Evolutionary conservation across 2,329 filamentous ascomycete genomes (phyloP).

Genomic region (Scytalidium sp.): DNA sequence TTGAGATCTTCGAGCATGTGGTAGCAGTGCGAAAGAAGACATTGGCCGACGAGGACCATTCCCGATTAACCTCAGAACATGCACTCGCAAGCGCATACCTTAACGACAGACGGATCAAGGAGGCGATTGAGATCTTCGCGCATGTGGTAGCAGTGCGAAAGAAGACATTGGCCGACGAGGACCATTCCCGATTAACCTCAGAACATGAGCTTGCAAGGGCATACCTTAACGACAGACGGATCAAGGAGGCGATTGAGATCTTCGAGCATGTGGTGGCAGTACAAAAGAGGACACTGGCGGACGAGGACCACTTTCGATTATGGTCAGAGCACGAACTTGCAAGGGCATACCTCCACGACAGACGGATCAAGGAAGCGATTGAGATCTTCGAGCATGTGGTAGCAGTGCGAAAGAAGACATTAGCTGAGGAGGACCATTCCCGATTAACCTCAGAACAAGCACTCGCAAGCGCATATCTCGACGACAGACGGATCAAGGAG

Average conservation of each 20-base stretch:
- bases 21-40: slow-evolving; percentile 7
- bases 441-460: slow-evolving; percentile 10
- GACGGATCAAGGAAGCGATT: slow-evolving; percentile 18
- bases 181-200: slow-evolving; percentile 8
- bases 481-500: slow-evolving; percentile 13
- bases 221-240: slow-evolving; percentile 8
- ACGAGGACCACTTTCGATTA: slow-evolving; percentile 9
- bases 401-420: slow-evolving; percentile 10
- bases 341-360: slow-evolving; percentile 3
- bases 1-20: not conserved
- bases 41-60: slow-evolving; percentile 6
- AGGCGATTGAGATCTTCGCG: slow-evolving; percentile 21
- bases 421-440: slow-evolving; percentile 6
- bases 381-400: slow-evolving; percentile 18
- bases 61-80: slow-evolving; percentile 11
- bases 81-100: slow-evolving; percentile 20
- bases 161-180: slow-evolving; percentile 2
- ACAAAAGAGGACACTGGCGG: slow-evolving; percentile 4
- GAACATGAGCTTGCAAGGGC: slow-evolving; percentile 6
- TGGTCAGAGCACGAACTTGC: slow-evolving; percentile 7
- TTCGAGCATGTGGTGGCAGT: slow-evolving; percentile 9
- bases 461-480: slow-evolving; percentile 20
- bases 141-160: slow-evolving; percentile 14
- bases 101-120: slow-evolving; percentile 10
- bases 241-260: slow-evolving; percentile 19